These are phyloP conservation scores for Avena eriantha DNA, from an alignment of 176 grass and related monocot species.

Conservation along the genomic window DNA sequence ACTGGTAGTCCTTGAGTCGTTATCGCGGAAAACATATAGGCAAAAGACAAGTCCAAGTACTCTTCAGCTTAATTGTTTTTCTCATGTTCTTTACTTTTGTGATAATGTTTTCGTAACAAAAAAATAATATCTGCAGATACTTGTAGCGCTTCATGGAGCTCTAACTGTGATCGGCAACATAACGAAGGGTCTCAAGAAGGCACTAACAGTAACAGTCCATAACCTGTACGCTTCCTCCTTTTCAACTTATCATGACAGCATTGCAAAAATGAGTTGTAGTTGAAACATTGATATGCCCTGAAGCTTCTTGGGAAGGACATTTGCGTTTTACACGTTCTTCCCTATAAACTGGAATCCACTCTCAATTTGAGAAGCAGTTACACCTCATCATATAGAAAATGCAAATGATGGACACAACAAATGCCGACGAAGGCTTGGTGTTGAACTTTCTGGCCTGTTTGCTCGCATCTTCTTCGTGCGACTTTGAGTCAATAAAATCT, in stretches of 20 bases:
- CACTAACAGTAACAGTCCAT: slow-evolving; percentile 52
- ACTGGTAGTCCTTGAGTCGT: neutral
- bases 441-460: neutral
- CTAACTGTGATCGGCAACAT: slow-evolving; percentile 84
- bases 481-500: neutral
- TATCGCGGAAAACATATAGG: neutral
- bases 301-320: neutral
- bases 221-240: slow-evolving; percentile 22
- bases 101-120: neutral
- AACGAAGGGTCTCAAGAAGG: slow-evolving; percentile 77
- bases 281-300: neutral
- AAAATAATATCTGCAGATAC: slow-evolving; percentile 46
- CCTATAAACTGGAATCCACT: neutral
- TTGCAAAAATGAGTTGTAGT: neutral
- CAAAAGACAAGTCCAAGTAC: neutral
- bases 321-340: neutral
- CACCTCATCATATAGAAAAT: neutral
- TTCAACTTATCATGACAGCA: neutral
- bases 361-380: neutral
- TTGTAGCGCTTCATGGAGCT: slow-evolving; percentile 87
- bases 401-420: neutral
- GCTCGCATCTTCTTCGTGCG: neutral
- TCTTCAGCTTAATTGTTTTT: neutral
- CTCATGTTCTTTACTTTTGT: neutral
- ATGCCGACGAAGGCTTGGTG: neutral